phyloP scores from a whole-genome alignment of 1,139 yeast genomes.

The Keqinozyma sinolaborantium region DNA sequence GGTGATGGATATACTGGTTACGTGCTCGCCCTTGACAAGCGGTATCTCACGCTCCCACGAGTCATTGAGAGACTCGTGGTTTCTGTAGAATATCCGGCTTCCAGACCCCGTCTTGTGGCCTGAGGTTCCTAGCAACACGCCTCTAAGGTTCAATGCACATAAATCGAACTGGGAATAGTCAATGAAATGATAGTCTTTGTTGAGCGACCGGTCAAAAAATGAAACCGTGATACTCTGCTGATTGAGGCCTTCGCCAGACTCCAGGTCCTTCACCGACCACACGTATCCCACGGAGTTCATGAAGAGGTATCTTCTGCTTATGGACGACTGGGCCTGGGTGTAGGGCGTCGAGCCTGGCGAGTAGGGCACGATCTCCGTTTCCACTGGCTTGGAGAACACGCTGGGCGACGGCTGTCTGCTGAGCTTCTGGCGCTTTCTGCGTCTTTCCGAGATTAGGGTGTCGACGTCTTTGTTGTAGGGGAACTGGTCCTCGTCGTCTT shows the following conservation, averaged over 20 bases:
- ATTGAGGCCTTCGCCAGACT: conserved; percentile 8
- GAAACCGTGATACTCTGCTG: conserved; percentile 77
- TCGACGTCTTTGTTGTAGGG: conserved; percentile 16
- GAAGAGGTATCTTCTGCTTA: conserved; percentile 67
- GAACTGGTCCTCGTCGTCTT: conserved; percentile 21
- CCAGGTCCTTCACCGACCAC: conserved; percentile 57
- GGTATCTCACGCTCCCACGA: conserved; percentile 44
- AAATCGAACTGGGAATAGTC: conserved; percentile 71
- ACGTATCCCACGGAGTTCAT: conserved; percentile 82
- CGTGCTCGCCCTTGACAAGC: conserved; percentile 27
- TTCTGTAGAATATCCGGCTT: conserved; percentile 33
- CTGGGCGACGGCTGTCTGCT: conserved; percentile 8
- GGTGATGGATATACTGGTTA: conserved; percentile 37
- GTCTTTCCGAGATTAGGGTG: conserved; percentile 13
- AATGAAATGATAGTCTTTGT: conserved; percentile 81
- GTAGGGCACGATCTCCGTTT: conserved; percentile 30
- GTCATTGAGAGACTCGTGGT: conserved; percentile 42
- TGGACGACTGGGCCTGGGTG: conserved; percentile 21
- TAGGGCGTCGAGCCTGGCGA: conserved; percentile 90
- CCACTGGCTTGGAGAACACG: neutral
- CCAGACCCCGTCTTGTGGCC: conserved; percentile 15
- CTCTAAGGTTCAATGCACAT: conserved; percentile 68
- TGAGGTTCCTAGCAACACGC: conserved; percentile 58
- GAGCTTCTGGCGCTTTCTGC: conserved; percentile 24
- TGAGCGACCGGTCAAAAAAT: conserved; percentile 78